Conservation (phyloP, 2,329 filamentous ascomycete species). For the Sporothrix schenckii region DNA sequence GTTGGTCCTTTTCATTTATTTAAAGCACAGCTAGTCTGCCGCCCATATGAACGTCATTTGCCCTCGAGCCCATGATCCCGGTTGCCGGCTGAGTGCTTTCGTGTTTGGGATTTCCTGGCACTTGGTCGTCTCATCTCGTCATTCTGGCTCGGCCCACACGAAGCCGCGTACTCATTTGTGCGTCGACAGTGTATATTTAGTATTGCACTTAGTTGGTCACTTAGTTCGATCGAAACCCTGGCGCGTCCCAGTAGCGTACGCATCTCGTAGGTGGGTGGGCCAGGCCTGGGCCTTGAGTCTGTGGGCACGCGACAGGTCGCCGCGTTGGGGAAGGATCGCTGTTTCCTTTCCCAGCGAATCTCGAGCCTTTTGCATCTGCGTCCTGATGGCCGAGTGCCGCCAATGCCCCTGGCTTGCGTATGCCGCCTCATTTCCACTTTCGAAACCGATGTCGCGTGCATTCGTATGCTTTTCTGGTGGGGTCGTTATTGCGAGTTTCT, state of each 20-base stretch:
- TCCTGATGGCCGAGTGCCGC: not conserved
- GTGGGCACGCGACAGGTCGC: constrained; percentile 25
- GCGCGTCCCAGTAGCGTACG: not conserved
- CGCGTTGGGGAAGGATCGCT: constrained; percentile 21
- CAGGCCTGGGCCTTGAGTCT: not conserved
- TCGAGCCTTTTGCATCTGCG: not conserved
- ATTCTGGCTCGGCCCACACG: not conserved
- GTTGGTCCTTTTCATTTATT: not conserved
- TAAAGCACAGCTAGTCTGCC: too few relatives aligned
- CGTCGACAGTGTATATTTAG: not conserved
- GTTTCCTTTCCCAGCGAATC: not conserved
- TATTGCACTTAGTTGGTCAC: not conserved
- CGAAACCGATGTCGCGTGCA: constrained; percentile 1
- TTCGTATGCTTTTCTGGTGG: constrained; percentile 17
- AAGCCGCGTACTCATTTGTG: constrained; percentile 10
- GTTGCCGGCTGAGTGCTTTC: constrained; percentile 7
- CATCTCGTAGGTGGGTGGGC: not conserved
- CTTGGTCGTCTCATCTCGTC: not conserved
- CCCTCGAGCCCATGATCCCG: constrained; percentile 1
- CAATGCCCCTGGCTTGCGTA: not conserved
- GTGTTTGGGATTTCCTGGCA: not conserved
- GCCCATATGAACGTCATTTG: too few relatives aligned
- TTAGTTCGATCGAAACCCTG: not conserved
- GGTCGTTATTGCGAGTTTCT: not conserved
- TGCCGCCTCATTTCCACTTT: not conserved